Evolutionary conservation across 2,329 filamentous ascomycete genomes (phyloP).

Genomic region (Pseudonectria buxi): DNA sequence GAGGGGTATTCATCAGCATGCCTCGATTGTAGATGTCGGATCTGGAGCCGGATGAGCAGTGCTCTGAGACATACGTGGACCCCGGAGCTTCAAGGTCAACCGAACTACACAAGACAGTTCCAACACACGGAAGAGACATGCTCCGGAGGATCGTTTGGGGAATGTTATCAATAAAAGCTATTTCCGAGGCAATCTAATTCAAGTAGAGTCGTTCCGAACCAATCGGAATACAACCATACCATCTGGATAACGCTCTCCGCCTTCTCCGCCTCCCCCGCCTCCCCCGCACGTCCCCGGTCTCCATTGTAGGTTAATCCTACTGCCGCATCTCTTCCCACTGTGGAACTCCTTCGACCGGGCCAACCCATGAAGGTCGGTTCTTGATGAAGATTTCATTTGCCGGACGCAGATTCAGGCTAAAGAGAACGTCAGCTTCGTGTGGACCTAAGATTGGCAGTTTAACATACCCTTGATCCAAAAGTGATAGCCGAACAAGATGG

Average conservation of each 20-base stretch:
- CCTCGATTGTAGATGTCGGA: too few relatives aligned
- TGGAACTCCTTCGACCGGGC: conserved; percentile 9
- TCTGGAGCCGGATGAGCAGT: too few relatives aligned
- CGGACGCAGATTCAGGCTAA: conserved; percentile 13
- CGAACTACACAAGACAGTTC: too few relatives aligned
- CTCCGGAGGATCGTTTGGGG: too few relatives aligned
- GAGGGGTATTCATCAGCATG: too few relatives aligned
- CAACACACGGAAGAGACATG: too few relatives aligned
- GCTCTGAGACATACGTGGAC: too few relatives aligned
- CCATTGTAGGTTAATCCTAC: conserved; percentile 5
- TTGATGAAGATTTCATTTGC: conserved; percentile 23
- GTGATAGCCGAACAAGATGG: conserved; percentile 16
- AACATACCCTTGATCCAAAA: conserved; percentile 21
- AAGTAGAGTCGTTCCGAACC: conserved; percentile 3
- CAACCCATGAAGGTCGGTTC: conserved; percentile 20
- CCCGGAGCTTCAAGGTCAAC: too few relatives aligned
- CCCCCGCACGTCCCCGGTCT: not conserved
- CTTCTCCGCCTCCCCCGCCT: conserved; percentile 3
- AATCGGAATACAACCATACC: too few relatives aligned
- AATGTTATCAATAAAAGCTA: too few relatives aligned
- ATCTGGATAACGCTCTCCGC: too few relatives aligned
- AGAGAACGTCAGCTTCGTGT: not conserved
- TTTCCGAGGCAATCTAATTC: too few relatives aligned
- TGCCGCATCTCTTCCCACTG: conserved; percentile 23
- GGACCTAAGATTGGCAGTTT: not conserved